phyloP scores from a whole-genome alignment of 1,284 basidiomycete genomes.

The Waitea zeae region DNA sequence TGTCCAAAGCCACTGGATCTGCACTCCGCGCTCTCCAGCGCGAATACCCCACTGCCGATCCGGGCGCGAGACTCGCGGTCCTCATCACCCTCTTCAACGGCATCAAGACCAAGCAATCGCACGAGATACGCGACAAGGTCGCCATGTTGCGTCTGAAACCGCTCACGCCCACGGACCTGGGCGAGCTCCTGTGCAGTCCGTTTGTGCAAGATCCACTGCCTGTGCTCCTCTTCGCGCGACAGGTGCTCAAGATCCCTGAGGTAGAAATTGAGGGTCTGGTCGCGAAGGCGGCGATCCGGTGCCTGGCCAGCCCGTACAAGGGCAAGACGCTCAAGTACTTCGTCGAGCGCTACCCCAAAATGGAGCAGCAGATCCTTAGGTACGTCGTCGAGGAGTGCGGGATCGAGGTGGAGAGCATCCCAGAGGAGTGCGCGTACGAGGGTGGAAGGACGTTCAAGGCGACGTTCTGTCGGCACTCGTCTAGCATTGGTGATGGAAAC shows the following conservation, averaged over 20 bases:
- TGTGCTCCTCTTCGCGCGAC: slow-evolving; percentile 36
- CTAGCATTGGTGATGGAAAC: slow-evolving; percentile 5
- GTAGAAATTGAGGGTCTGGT: slow-evolving; percentile 26
- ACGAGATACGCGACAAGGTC: slow-evolving; percentile 22
- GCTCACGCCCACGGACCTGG: slow-evolving; percentile 36
- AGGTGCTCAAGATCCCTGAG: slow-evolving; percentile 21
- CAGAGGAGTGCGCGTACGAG: slow-evolving; percentile 26
- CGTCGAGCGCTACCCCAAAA: slow-evolving; percentile 23
- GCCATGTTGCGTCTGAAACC: slow-evolving; percentile 34
- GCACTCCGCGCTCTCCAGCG: slow-evolving; percentile 39
- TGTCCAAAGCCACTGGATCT: slow-evolving; percentile 24
- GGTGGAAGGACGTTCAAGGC: slow-evolving; percentile 25
- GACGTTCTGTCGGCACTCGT: slow-evolving; percentile 30
- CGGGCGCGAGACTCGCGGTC: slow-evolving; percentile 45
- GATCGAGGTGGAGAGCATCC: slow-evolving; percentile 33
- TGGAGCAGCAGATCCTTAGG: slow-evolving; percentile 21
- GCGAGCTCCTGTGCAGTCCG: slow-evolving; percentile 44
- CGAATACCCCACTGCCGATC: slow-evolving; percentile 44
- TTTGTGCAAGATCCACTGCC: slow-evolving; percentile 41
- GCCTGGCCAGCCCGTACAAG: slow-evolving; percentile 48
- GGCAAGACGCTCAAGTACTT: slow-evolving; percentile 47
- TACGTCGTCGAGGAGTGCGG: slow-evolving; percentile 29
- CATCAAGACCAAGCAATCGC: slow-evolving; percentile 15
- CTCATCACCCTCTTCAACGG: slow-evolving; percentile 38
- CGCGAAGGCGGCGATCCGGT: slow-evolving; percentile 33